These are phyloP conservation scores for Trichosporon ovoides DNA, from an alignment of 1,284 basidiomycete species.

Conservation along the genomic window DNA sequence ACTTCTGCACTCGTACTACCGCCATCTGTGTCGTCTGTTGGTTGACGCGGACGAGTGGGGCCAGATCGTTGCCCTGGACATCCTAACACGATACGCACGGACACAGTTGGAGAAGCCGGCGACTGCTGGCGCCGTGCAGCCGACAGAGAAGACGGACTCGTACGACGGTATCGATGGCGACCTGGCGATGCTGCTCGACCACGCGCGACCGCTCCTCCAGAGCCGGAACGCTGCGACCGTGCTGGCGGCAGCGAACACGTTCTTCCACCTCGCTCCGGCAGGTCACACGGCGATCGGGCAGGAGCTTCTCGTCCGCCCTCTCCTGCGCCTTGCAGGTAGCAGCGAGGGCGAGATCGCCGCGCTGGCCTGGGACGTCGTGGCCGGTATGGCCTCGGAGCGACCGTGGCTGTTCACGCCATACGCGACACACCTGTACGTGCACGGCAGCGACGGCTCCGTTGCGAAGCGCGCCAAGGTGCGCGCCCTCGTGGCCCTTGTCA, in stretches of 20 bases:
- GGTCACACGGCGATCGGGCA: conserved; percentile 35
- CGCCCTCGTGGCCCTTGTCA: conserved; percentile 62
- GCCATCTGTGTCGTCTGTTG: conserved; percentile 74
- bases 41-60: conserved; percentile 96
- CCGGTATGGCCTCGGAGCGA: conserved; percentile 58
- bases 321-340: conserved; percentile 48
- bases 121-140: conserved; percentile 11
- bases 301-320: conserved; percentile 36
- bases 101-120: conserved; percentile 73
- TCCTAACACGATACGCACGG: conserved; percentile 69
- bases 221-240: conserved; percentile 82
- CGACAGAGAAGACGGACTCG: conserved; percentile 30
- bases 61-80: conserved; percentile 71
- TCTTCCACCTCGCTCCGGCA: conserved; percentile 67
- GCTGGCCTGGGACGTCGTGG: conserved; percentile 65
- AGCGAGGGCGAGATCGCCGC: conserved; percentile 60
- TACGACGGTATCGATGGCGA: conserved; percentile 63
- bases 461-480: conserved; percentile 70
- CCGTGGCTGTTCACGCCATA: conserved; percentile 61
- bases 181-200: conserved; percentile 67
- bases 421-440: conserved; percentile 63
- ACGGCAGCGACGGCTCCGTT: conserved; percentile 59
- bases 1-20: conserved; percentile 81
- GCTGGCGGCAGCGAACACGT: conserved; percentile 62
- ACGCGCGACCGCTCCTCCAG: conserved; percentile 68